These are phyloP conservation scores for Globisporangium spinosum DNA, from an alignment of 352 stramenopile genomes.

Conservation along the genomic window DNA sequence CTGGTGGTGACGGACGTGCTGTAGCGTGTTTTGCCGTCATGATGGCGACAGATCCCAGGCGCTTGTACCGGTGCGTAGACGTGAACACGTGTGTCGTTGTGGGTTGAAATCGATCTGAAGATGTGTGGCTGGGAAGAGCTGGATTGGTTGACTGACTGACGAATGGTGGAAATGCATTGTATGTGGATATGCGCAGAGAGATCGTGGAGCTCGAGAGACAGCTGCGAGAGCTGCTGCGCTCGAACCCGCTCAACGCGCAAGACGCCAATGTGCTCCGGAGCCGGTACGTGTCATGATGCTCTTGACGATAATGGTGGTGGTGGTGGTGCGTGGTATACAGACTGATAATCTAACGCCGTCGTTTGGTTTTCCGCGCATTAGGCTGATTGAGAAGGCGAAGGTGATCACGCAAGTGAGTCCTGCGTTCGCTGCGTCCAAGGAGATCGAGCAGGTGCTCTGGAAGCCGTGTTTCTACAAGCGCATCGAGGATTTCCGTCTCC, in stretches of 20 bases:
- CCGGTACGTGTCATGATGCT: conserved; percentile 15
- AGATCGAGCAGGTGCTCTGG: conserved; percentile 84
- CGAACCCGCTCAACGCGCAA: conserved; percentile 56
- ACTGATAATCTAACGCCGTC: not conserved
- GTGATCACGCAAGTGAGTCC: conserved; percentile 40
- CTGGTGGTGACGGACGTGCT: not conserved
- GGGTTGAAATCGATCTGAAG: conserved; percentile 5
- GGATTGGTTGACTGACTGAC: not conserved
- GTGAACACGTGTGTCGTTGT: not conserved
- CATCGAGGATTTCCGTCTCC: conserved; percentile 87
- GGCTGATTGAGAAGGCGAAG: conserved; percentile 51
- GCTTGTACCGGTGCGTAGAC: conserved; percentile 32
- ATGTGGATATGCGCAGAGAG: conserved; percentile 34
- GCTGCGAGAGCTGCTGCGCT: conserved; percentile 62
- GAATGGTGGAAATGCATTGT: not conserved
- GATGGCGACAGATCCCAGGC: conserved; percentile 27
- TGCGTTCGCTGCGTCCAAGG: conserved; percentile 53
- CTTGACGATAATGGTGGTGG: not conserved
- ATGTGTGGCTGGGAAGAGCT: conserved; percentile 9
- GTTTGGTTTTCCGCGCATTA: conserved; percentile 5
- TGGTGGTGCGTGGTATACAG: not conserved
- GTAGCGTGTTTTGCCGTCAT: not conserved
- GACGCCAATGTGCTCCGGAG: conserved; percentile 57
- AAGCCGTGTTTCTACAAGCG: conserved; percentile 91
- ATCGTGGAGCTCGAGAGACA: conserved; percentile 71